A percentile compares a stretch with the other conserved stretches of the same genome.
Conservation (phyloP, 106 monocot genomes). For the Vanilla planifolia region DNA sequence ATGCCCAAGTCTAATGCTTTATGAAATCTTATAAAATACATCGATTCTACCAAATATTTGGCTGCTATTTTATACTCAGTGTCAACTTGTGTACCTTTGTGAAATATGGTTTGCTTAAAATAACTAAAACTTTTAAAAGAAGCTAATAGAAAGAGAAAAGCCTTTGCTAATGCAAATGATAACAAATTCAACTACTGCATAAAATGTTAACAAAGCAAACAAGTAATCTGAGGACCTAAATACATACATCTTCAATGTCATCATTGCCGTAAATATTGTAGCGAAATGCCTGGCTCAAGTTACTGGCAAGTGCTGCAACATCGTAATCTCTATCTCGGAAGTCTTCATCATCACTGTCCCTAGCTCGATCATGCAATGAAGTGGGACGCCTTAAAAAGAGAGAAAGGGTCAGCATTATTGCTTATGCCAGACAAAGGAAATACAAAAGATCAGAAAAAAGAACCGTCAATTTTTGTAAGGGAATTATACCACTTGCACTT, state of each 20-base stretch:
- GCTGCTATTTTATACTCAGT: too few relatives aligned
- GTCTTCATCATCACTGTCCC: slow-evolving; percentile 71
- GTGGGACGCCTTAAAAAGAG: slow-evolving; percentile 45
- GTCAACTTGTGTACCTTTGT: too few relatives aligned
- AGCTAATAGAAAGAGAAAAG: not conserved
- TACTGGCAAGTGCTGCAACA: slow-evolving; percentile 58
- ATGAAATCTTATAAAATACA: too few relatives aligned
- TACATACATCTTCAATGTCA: slow-evolving; percentile 40
- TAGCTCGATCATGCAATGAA: slow-evolving; percentile 49
- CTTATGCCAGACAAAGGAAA: not conserved
- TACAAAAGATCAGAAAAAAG: not conserved
- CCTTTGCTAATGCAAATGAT: not conserved
- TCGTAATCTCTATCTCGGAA: slow-evolving; percentile 71
- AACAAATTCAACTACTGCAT: not conserved
- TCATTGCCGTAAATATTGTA: slow-evolving; percentile 50
- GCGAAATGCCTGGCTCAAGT: slow-evolving; percentile 48
- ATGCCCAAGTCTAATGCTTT: too few relatives aligned
- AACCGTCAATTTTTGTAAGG: not conserved
- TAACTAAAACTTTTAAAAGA: not conserved
- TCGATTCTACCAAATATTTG: too few relatives aligned
- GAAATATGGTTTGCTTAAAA: not conserved
- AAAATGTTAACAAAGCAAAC: not conserved
- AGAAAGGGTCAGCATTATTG: not conserved
- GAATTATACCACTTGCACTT: not conserved
- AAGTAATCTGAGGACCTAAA: not conserved